Evolutionary conservation across 257 asterid genomes (phyloP).

Genomic region (Solanum bulbocastanum): DNA sequence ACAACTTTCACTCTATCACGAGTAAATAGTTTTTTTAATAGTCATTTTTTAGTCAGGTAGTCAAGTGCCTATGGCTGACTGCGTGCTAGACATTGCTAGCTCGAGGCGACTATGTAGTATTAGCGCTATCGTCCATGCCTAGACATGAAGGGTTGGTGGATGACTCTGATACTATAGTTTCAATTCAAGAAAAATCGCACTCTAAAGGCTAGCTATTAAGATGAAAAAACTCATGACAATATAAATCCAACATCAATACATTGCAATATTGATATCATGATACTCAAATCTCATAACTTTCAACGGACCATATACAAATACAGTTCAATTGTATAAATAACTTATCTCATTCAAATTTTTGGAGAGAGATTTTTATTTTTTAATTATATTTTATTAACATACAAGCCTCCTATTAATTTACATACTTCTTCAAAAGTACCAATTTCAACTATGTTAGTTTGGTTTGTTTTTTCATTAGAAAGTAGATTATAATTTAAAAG

Average conservation of each 20-base stretch:
- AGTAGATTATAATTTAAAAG: neutral
- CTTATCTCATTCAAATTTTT: no score
- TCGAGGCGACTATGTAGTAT: no score
- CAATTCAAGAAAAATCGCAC: neutral
- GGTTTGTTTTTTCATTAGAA: neutral
- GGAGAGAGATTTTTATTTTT: no score
- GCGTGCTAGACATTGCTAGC: neutral
- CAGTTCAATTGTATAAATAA: no score
- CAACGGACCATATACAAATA: no score
- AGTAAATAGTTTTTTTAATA: no score
- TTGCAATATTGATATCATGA: neutral
- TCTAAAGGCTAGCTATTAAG: no score
- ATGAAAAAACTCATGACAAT: no score
- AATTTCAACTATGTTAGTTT: neutral
- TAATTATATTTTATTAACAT: neutral
- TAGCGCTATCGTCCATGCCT: neutral
- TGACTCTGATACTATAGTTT: neutral
- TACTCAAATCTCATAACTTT: neutral
- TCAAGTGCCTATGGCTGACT: neutral
- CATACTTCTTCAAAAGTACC: neutral
- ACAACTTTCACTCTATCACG: neutral
- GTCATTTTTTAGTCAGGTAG: neutral
- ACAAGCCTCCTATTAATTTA: neutral
- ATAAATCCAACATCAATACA: no score
- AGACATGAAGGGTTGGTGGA: neutral